Conservation (phyloP, 345 rosid species). For the Anacardium occidentale region DNA sequence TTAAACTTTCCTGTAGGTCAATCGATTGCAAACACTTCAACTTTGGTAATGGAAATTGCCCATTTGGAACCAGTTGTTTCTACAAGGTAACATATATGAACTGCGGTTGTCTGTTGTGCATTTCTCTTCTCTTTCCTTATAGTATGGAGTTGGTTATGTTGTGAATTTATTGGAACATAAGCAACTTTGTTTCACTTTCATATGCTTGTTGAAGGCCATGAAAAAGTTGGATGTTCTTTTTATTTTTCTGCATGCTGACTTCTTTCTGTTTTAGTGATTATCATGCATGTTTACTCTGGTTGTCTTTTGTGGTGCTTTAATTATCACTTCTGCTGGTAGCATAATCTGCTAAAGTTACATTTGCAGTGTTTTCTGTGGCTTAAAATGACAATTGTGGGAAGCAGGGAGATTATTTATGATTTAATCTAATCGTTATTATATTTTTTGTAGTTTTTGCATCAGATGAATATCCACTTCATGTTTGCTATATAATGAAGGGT, state of each 20-base stretch:
- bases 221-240: neutral
- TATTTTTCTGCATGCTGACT: neutral
- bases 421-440: neutral
- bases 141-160: slow-evolving; percentile 9
- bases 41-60: slow-evolving; percentile 89
- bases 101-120: neutral
- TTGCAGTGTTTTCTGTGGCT: neutral
- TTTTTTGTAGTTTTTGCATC: neutral
- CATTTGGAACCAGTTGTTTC: slow-evolving; percentile 94
- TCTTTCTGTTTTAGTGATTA: neutral
- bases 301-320: neutral
- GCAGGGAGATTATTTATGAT: neutral
- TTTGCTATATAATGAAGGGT: neutral
- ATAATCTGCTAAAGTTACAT: neutral
- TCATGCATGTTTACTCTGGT: neutral
- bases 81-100: slow-evolving; percentile 61
- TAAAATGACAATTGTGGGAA: neutral
- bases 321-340: neutral
- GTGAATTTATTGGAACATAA: neutral
- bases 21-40: slow-evolving; percentile 93
- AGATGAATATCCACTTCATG: neutral
- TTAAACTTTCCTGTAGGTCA: slow-evolving; percentile 43
- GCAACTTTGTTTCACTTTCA: neutral
- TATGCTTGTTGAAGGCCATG: slow-evolving; percentile 4
- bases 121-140: neutral